Base-by-base conservation (phyloP, 495 filamentous ascomycete species). In the Trichocladium uniseriatum region DNA sequence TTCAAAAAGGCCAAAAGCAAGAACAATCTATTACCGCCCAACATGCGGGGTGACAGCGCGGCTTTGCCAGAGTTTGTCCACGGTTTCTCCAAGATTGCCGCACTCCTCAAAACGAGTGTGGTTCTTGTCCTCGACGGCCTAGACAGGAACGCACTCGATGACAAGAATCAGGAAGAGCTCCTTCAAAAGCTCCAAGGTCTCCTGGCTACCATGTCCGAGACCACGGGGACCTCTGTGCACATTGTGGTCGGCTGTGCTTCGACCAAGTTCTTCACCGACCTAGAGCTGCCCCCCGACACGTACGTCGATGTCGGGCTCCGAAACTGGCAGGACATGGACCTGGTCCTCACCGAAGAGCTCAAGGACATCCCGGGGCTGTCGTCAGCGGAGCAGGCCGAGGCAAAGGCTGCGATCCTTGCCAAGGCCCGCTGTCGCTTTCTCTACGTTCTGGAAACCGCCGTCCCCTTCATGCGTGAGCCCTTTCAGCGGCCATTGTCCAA, bases 401-500 rank as follows among this genome's bases (percentile, higher is more conserved):
- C 57, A 0, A 54, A 45, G 19, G 31, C 3, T 8, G 49, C 48
- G 2, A 57, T 62, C 14, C 8, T 57, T 2, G 44, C 40, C 13
- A 57, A 56, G 36, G 52, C 60, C 9, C 51, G 49, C 11, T 45
- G 36, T 2, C 52, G 53, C 2, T 62, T 62, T 40, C 21, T 29
- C 24, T 62, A 62, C 36, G 28, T 59, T 18, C 19, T 29, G 15
- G 37, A 50, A 6, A 48, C 53, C 1, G 60, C 56, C 11, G 55
- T 62, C 18, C 54, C 56, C 0, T 62, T 59, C 43, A 55, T 62
- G 35, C 48, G 37, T 2, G 51, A 59, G 40, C 56, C 60, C 0
- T 59, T 62, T 32, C 52, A 53, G 41, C 21, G 60, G 2, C 54
- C 60, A 5, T 22, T 62, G 6, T 57, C 56, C 14, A 46, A 43